Conservation (phyloP, 805 yeast species). For the Ogataea allantospora region DNA sequence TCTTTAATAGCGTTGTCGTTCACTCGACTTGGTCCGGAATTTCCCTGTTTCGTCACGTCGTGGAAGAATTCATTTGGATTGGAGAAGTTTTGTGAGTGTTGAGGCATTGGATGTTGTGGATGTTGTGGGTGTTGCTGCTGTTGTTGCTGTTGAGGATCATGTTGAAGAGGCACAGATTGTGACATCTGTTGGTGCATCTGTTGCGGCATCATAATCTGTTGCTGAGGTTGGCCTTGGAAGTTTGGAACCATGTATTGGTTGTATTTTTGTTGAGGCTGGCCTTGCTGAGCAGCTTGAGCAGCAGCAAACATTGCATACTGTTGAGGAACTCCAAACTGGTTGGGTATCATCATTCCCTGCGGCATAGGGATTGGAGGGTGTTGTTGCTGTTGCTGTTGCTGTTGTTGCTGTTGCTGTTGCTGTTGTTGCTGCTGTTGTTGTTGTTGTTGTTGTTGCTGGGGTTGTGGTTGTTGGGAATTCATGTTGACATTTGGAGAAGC, state of each 20-base stretch:
- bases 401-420: constrained; percentile 12
- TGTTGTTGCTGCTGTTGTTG: constrained; percentile 16
- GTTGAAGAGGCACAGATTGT: constrained; percentile 18
- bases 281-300: constrained; percentile 24
- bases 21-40: constrained; percentile 17
- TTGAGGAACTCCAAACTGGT: constrained; percentile 31
- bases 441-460: constrained; percentile 16
- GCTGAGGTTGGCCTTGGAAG: constrained; percentile 27
- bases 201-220: constrained; percentile 26
- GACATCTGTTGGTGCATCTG: constrained; percentile 21
- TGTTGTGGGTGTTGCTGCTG: constrained; percentile 18
- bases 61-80: constrained; percentile 25
- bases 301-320: constrained; percentile 30
- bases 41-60: constrained; percentile 18
- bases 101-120: constrained; percentile 20
- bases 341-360: constrained; percentile 31
- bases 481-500: constrained; percentile 14
- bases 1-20: constrained; percentile 65
- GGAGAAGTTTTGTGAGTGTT: constrained; percentile 19
- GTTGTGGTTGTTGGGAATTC: constrained; percentile 16
- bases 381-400: constrained; percentile 16
- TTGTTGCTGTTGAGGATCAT: constrained; percentile 18
- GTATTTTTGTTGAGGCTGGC: constrained; percentile 21
- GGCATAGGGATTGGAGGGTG: constrained; percentile 27
- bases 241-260: constrained; percentile 29